A percentile compares a stretch with the other conserved stretches of the same genome.
Evolutionary conservation across 805 yeast species (phyloP).

Genomic region (Monosporozyma solicola): DNA sequence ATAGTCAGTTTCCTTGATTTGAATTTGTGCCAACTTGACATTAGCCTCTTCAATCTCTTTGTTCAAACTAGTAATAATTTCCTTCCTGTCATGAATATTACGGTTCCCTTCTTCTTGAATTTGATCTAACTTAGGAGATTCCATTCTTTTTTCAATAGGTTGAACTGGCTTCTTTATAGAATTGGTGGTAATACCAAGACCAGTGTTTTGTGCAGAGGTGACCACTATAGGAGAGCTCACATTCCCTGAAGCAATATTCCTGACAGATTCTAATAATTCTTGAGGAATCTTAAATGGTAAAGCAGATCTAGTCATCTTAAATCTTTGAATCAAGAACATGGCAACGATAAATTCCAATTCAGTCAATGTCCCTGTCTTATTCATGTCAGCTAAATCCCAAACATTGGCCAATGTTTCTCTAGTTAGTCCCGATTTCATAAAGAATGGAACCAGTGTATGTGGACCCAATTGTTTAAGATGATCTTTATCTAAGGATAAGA

Average conservation of each 20-base stretch:
- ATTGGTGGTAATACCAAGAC: not conserved
- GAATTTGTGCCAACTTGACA: not conserved
- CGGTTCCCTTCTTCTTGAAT: not conserved
- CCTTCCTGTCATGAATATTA: not conserved
- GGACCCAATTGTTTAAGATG: constrained; percentile 58
- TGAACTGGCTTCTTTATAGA: not conserved
- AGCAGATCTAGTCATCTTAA: constrained; percentile 49
- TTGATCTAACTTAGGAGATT: constrained; percentile 25
- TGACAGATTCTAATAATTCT: constrained; percentile 6
- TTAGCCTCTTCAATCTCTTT: constrained; percentile 1
- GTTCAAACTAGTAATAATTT: not conserved
- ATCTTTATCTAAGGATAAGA: constrained; percentile 62
- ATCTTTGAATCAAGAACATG: constrained; percentile 80
- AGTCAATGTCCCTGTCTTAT: constrained; percentile 72
- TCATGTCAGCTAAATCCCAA: constrained; percentile 91
- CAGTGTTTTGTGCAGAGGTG: not conserved
- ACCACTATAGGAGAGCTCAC: not conserved
- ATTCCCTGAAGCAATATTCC: not conserved
- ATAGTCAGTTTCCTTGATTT: not conserved
- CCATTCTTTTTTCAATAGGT: constrained; percentile 8
- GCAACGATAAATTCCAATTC: constrained; percentile 84
- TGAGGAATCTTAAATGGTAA: constrained; percentile 28
- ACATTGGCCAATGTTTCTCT: constrained; percentile 78
- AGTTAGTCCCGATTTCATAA: constrained; percentile 75
- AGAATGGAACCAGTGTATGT: constrained; percentile 74